Conservation (phyloP, 2,329 filamentous ascomycete species). For the Furcasterigmium furcatum region DNA sequence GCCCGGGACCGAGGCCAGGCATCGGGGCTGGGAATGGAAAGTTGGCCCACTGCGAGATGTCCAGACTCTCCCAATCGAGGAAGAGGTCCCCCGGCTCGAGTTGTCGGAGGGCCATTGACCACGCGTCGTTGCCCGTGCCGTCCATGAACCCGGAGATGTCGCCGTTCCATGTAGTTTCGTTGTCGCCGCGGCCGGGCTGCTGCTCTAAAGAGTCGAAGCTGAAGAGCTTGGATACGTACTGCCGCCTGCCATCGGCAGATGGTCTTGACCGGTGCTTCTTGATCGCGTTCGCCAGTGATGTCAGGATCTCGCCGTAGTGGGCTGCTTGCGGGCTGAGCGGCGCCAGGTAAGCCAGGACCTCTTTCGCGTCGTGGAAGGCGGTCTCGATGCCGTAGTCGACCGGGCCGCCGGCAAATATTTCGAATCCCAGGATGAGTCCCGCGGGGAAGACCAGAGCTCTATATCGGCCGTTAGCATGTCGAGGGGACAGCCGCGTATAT, state of each 20-base stretch:
- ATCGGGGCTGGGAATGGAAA: constrained; percentile 17
- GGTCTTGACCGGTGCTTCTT: constrained; percentile 28
- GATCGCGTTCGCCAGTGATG: constrained; percentile 40
- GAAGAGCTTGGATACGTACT: constrained; percentile 23
- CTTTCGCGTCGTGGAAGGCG: constrained; percentile 46
- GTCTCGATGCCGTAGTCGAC: constrained; percentile 39
- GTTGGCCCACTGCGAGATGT: constrained; percentile 26
- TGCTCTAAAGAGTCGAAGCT: constrained; percentile 9
- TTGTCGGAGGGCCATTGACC: neutral
- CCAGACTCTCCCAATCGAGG: constrained; percentile 23
- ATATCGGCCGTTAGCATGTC: neutral
- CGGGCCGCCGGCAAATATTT: constrained; percentile 47
- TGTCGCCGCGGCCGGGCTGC: neutral
- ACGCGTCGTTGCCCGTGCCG: neutral
- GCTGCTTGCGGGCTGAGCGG: constrained; percentile 50
- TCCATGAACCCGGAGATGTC: neutral
- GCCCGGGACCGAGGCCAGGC: constrained; percentile 3
- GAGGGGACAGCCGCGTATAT: neutral
- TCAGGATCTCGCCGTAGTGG: constrained; percentile 55
- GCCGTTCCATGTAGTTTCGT: neutral
- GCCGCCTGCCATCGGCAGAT: constrained; percentile 15
- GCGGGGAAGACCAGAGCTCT: constrained; percentile 54
- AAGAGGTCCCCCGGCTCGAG: constrained; percentile 13
- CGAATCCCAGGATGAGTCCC: constrained; percentile 53
- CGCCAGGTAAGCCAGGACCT: constrained; percentile 45